phyloP scores from a whole-genome alignment of 2,329 filamentous ascomycete genomes.

The Podosphaera xanthii region DNA sequence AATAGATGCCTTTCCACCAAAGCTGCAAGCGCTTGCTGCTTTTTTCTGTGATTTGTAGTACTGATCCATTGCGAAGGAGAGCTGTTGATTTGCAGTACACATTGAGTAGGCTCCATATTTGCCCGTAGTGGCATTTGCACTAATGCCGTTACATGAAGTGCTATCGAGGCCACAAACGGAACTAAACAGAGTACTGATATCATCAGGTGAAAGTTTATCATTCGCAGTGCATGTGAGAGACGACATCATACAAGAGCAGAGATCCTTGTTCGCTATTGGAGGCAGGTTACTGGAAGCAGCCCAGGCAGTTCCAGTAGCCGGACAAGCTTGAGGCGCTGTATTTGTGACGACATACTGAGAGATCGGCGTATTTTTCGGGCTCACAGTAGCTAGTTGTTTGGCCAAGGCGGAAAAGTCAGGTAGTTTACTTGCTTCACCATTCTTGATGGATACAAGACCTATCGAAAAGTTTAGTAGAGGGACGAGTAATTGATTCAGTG shows the following conservation, averaged over 20 bases:
- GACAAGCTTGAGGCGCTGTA: constrained; percentile 46
- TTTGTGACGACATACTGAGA: constrained; percentile 52
- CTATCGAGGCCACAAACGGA: constrained; percentile 41
- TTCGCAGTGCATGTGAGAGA: constrained; percentile 49
- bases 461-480: constrained; percentile 14
- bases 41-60: constrained; percentile 41
- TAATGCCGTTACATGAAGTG: constrained; percentile 43
- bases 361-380: constrained; percentile 41
- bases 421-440: constrained; percentile 38
- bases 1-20: constrained; percentile 39
- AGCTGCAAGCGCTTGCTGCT: constrained; percentile 40
- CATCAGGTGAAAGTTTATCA: constrained; percentile 28
- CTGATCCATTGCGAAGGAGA: constrained; percentile 49
- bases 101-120: constrained; percentile 58
- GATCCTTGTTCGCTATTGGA: constrained; percentile 51
- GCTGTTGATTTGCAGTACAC: constrained; percentile 47
- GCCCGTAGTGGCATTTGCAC: constrained; percentile 40
- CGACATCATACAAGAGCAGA: constrained; percentile 72
- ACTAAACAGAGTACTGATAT: constrained; percentile 47
- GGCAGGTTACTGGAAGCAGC: constrained; percentile 48
- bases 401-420: constrained; percentile 54
- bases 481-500: too few species aligned
- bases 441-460: constrained; percentile 43
- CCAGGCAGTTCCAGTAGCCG: constrained; percentile 42
- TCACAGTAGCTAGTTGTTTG: constrained; percentile 43